phyloP scores from a whole-genome alignment of 495 filamentous ascomycete genomes.

The Opeltia flavorubescens region DNA sequence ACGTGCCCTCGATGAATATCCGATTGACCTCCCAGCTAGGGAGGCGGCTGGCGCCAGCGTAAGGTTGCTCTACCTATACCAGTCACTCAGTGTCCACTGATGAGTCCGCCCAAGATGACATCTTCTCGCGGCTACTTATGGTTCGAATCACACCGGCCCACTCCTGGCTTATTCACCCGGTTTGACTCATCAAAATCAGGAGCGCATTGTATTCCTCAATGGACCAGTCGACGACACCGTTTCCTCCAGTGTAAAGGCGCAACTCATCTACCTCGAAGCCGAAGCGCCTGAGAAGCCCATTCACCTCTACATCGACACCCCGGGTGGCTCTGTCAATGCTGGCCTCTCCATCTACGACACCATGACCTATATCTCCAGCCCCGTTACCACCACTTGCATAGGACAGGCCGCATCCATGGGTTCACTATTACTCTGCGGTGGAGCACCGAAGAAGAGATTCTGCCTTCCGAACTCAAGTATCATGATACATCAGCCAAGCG shows the following conservation, averaged over 20 bases:
- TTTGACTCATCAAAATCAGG: constrained; percentile 29
- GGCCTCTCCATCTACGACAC: constrained; percentile 97
- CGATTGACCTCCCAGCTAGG: constrained; percentile 45
- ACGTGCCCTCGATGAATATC: neutral
- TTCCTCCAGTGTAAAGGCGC: constrained; percentile 83
- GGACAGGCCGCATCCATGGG: constrained; percentile 95
- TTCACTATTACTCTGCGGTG: constrained; percentile 73
- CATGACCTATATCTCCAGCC: constrained; percentile 89
- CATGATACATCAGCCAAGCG: constrained; percentile 93
- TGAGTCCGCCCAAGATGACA: constrained; percentile 46
- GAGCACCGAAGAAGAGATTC: constrained; percentile 71
- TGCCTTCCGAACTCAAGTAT: constrained; percentile 82
- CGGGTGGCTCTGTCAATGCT: constrained; percentile 89
- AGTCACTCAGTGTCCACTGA: constrained; percentile 12
- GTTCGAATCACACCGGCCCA: constrained; percentile 19
- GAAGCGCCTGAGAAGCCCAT: constrained; percentile 89
- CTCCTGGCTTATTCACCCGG: neutral
- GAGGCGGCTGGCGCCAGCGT: constrained; percentile 86
- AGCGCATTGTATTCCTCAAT: constrained; percentile 92
- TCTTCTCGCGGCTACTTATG: constrained; percentile 69
- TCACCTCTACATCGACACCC: constrained; percentile 94
- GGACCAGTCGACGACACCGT: constrained; percentile 78
- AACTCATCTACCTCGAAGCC: constrained; percentile 95
- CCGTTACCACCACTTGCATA: constrained; percentile 87
- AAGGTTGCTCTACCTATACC: constrained; percentile 21